Conservation (phyloP, 2,329 filamentous ascomycete species). For the Talaromyces sp. region DNA sequence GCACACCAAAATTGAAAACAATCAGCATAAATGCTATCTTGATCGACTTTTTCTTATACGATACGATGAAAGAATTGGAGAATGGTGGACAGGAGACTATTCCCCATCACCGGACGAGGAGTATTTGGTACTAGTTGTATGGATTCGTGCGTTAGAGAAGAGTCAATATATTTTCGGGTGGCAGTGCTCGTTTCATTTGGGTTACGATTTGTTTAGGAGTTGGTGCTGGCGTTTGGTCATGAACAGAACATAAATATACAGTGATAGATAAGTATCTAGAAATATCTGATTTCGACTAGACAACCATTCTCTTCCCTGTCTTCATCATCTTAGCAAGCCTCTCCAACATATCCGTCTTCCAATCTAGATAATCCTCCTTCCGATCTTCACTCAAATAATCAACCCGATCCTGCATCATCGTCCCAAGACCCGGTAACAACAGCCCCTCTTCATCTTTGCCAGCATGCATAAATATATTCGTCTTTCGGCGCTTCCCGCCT, state of each 20-base stretch:
- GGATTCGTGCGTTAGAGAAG: not conserved
- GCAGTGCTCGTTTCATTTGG: not conserved
- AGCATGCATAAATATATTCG: constrained; percentile 19
- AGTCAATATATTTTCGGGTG: not conserved
- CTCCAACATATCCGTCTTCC: constrained; percentile 43
- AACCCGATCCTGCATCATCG: constrained; percentile 50
- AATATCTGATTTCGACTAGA: not conserved
- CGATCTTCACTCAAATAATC: constrained; percentile 47
- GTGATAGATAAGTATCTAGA: not conserved
- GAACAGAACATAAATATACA: not conserved
- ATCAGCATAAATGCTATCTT: constrained; percentile 76
- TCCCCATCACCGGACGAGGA: constrained; percentile 84
- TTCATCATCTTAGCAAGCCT: constrained; percentile 34
- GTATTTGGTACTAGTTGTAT: constrained; percentile 76
- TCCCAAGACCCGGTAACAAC: constrained; percentile 46
- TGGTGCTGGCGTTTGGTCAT: not conserved
- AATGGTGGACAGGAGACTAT: constrained; percentile 53
- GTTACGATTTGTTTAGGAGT: not conserved
- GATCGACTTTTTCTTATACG: constrained; percentile 97
- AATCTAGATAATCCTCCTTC: constrained; percentile 39
- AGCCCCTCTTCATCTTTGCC: constrained; percentile 29
- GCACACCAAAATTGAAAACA: not conserved
- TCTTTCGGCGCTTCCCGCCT: constrained; percentile 26
- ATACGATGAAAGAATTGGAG: constrained; percentile 85
- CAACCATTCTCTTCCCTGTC: not conserved